These are phyloP conservation scores for Allomyces macrogynus DNA, from an alignment of 192 early-diverging fungal species.

Conservation along the genomic window DNA sequence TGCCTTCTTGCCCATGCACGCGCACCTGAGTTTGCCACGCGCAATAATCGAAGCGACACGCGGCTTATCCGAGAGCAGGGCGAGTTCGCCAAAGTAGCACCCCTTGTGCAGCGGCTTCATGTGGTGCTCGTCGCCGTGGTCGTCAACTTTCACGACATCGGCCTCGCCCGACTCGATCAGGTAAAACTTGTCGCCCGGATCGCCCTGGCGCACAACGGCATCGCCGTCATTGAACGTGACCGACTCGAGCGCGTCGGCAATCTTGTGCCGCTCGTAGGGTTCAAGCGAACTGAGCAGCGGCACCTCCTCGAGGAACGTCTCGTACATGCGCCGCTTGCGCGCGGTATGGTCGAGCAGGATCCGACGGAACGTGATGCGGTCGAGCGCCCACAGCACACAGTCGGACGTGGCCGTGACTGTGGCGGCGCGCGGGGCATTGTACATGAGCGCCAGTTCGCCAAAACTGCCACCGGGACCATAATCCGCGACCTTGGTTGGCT, in stretches of 20 bases:
- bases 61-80: constrained; percentile 78
- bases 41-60: constrained; percentile 76
- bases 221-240: constrained; percentile 66
- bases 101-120: constrained; percentile 55
- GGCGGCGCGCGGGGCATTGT: constrained; percentile 93
- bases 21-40: constrained; percentile 77
- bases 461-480: constrained; percentile 77
- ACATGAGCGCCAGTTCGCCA: constrained; percentile 98
- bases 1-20: constrained; percentile 81
- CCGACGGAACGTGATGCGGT: constrained; percentile 88
- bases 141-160: constrained; percentile 55
- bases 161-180: constrained; percentile 87
- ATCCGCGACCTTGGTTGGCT: constrained; percentile 40
- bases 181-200: constrained; percentile 82
- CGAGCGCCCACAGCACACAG: constrained; percentile 90
- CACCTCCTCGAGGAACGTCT: constrained; percentile 85
- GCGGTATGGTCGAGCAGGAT: constrained; percentile 97
- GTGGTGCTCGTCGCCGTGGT: constrained; percentile 54
- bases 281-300: constrained; percentile 65
- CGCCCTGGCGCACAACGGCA: constrained; percentile 74
- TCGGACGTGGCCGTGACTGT: constrained; percentile 74
- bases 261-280: constrained; percentile 88
- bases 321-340: constrained; percentile 87
- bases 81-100: constrained; percentile 95
- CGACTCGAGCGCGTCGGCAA: constrained; percentile 90